Base-by-base conservation (phyloP, 2,329 filamentous ascomycete genomes). In the Dactylonectria macrodidyma region DNA sequence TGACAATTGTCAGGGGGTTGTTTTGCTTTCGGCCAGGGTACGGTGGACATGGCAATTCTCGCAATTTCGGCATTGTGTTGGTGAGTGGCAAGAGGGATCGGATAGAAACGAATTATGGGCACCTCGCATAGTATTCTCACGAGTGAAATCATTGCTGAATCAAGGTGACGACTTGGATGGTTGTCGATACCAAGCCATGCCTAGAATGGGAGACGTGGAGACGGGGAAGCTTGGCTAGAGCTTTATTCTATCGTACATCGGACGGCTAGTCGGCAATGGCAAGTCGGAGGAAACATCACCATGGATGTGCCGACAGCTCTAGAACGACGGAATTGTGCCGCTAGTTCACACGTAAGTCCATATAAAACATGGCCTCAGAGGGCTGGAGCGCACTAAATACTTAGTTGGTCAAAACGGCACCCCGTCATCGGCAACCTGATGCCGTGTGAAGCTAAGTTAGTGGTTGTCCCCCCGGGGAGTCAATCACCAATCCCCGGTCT, bases 321-420 rank as follows among this genome's bases (percentile, higher is more conserved):
- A 50, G 19, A 16, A 5, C 14, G 3, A 50, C 1, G 5, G 22
- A 7, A 30, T 30, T 4, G 26, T 7, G 26, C 26, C 26, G 26
- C 26, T 30, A 30, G 7, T 30, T 30, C 26, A 30, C 7, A 30
- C 26, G 14, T 8, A 44, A n/a, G 14, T 8, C 41, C 8, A 1
- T n/a, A 44, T n/a, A 44, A 44, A 44, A 14, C 41, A 19, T n/a
- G n/a, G 14, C 6, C 11, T n/a, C n/a, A 34, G 5, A 14, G 16
- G 50, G 5, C 50, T 52, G 50, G 50, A 52, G 19, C 50, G 50
- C 51, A 19, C 51, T 54, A 54, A 36, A 22, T 7, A 54, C 16
- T n/a, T 54, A 36, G 51, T 33, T 36, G 51, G 22, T 26, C 24
- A 26, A 5, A 33, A 8, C 11, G n/a, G 10, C 16, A 5, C 24